phyloP scores from a whole-genome alignment of 2,329 filamentous ascomycete species.

The Fusarium begoniae region DNA sequence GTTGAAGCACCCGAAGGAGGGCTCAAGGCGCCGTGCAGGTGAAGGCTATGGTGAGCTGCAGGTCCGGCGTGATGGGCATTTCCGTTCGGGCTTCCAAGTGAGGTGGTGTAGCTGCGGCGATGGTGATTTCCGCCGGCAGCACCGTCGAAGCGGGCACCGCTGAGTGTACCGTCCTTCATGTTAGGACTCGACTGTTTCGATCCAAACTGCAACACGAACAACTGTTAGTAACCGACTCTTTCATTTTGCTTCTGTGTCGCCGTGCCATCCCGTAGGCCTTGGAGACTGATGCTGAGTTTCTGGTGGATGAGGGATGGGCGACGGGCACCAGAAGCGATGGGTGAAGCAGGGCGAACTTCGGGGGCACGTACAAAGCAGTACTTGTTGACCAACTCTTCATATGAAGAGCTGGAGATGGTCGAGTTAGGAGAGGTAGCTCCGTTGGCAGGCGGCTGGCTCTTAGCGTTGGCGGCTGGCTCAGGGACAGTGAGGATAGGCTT shows the following conservation, averaged over 20 bases:
- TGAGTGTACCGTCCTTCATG: slow-evolving; percentile 59
- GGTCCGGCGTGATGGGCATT: slow-evolving; percentile 46
- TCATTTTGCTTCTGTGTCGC: slow-evolving; percentile 28
- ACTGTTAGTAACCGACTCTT: slow-evolving; percentile 52
- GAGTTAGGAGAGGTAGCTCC: slow-evolving; percentile 62
- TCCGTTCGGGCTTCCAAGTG: slow-evolving; percentile 25
- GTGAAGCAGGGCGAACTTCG: slow-evolving; percentile 45
- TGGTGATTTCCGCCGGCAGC: slow-evolving; percentile 9
- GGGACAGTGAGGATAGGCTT: slow-evolving; percentile 41
- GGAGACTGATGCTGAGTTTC: slow-evolving; percentile 18
- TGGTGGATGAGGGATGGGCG: slow-evolving; percentile 32
- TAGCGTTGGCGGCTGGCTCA: slow-evolving; percentile 25
- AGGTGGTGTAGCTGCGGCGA: slow-evolving; percentile 15
- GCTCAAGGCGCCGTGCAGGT: slow-evolving; percentile 31
- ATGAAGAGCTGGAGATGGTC: slow-evolving; percentile 83
- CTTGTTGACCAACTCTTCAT: slow-evolving; percentile 97
- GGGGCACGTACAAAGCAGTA: slow-evolving; percentile 98
- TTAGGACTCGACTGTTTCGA: slow-evolving; percentile 65
- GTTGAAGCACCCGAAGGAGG: slow-evolving; percentile 32
- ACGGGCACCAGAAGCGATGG: slow-evolving; percentile 28
- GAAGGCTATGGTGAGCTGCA: slow-evolving; percentile 56
- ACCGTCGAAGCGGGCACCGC: slow-evolving; percentile 51
- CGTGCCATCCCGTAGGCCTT: slow-evolving; percentile 33
- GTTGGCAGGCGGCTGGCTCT: slow-evolving; percentile 34
- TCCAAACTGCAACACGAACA: slow-evolving; percentile 62